phyloP scores from a whole-genome alignment of 2,329 filamentous ascomycete species.

The Fusarium chlamydosporum region DNA sequence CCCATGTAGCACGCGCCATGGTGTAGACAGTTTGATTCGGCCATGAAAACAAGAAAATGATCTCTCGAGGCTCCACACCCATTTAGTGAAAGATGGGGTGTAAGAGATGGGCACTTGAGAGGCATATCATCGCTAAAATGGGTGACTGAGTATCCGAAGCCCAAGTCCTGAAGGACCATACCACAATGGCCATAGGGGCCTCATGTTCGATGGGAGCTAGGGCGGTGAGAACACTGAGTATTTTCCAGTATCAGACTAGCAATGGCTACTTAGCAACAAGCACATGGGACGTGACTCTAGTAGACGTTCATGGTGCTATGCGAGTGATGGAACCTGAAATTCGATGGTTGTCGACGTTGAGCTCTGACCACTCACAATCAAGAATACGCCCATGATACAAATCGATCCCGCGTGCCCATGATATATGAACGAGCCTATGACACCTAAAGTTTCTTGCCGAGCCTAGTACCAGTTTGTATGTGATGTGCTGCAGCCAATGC shows the following conservation, averaged over 20 bases:
- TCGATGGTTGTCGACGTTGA: background rate
- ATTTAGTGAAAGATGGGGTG: conserved; percentile 8
- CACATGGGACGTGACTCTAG: background rate
- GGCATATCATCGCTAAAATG: conserved; percentile 3
- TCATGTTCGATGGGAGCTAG: background rate
- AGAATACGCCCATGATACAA: conserved; percentile 35
- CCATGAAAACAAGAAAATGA: conserved; percentile 10
- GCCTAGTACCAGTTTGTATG: conserved; percentile 5
- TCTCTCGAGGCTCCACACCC: conserved; percentile 7
- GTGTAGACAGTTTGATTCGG: conserved; percentile 20
- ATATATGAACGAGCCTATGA: conserved; percentile 4
- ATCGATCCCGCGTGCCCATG: background rate
- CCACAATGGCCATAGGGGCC: background rate
- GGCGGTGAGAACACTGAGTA: background rate
- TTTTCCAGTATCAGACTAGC: conserved; percentile 1
- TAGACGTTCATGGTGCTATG: background rate
- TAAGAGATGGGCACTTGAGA: background rate
- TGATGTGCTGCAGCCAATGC: background rate
- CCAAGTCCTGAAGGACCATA: background rate
- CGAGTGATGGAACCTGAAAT: conserved; percentile 13
- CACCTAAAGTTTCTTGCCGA: conserved; percentile 1
- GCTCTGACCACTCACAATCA: conserved; percentile 27
- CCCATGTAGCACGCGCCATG: conserved; percentile 15
- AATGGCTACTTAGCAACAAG: conserved; percentile 7
- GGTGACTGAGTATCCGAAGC: background rate